A percentile compares a stretch with the other conserved stretches of the same genome.
phyloP scores from a whole-genome alignment of 2,329 filamentous ascomycete species.

The Colletotrichum sp. region DNA sequence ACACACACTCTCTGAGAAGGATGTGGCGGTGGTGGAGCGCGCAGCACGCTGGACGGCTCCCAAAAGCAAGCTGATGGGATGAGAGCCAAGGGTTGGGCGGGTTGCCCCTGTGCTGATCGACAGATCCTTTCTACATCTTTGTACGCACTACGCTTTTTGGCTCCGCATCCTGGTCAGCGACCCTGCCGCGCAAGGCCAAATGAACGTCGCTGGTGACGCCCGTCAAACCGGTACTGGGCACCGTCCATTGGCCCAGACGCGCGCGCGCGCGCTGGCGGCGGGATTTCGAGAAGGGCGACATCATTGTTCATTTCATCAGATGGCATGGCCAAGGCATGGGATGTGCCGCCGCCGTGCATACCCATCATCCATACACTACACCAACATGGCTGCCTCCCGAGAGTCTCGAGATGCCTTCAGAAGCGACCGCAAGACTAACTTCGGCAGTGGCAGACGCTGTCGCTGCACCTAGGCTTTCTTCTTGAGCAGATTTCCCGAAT shows the following conservation, averaged over 20 bases:
- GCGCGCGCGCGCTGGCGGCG: not conserved
- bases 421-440: not conserved
- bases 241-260: not conserved
- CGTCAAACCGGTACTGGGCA: slow-evolving; percentile 9
- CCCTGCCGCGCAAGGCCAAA: not conserved
- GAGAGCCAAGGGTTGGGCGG: slow-evolving; percentile 6
- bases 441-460: not conserved
- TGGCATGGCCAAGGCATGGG: not conserved
- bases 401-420: not conserved
- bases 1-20: not conserved
- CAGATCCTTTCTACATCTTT: slow-evolving; percentile 18
- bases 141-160: not conserved
- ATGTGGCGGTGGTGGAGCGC: not conserved
- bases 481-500: not conserved
- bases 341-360: not conserved
- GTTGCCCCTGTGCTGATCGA: slow-evolving; percentile 22
- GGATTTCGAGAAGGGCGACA: not conserved
- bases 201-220: slow-evolving; percentile 4
- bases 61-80: slow-evolving; percentile 17
- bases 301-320: not conserved
- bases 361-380: not conserved
- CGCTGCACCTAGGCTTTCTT: not conserved
- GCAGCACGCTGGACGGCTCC: not conserved
- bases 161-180: slow-evolving; percentile 1
- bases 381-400: not conserved